A percentile compares a stretch with the other conserved stretches of the same genome.
Conservation (phyloP, 2,329 filamentous ascomycete genomes). For the Colletotrichum tofieldiae region DNA sequence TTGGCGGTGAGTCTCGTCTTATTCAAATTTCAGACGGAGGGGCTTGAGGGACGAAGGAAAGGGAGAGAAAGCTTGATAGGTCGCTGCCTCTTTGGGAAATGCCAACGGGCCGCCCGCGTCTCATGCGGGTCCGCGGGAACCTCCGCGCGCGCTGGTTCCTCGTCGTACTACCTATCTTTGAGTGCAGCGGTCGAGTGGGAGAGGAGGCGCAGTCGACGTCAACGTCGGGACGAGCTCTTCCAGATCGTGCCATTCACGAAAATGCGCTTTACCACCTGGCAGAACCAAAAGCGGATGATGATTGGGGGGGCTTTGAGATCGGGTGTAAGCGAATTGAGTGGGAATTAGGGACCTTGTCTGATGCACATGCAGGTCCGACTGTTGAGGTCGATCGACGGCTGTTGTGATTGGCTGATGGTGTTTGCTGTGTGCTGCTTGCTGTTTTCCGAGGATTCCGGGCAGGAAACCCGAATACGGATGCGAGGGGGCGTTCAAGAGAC, state of each 20-base stretch:
- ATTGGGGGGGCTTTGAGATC: background rate
- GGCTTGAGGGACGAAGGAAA: background rate
- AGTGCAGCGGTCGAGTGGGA: background rate
- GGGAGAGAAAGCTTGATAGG: slow-evolving; percentile 14
- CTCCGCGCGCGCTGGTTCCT: background rate
- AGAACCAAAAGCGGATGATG: background rate
- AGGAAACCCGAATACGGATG: slow-evolving; percentile 8
- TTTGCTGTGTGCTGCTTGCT: background rate
- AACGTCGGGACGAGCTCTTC: background rate
- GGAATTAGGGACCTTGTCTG: background rate
- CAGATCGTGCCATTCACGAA: background rate
- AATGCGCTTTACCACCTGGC: background rate
- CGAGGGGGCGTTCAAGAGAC: background rate
- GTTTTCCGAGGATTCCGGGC: background rate
- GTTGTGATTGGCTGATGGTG: background rate
- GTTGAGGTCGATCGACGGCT: background rate
- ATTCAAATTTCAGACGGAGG: slow-evolving; percentile 27
- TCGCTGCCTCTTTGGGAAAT: slow-evolving; percentile 37
- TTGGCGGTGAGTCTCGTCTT: slow-evolving; percentile 37
- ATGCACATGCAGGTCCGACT: slow-evolving; percentile 1
- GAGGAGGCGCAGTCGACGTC: background rate
- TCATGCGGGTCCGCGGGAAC: slow-evolving; percentile 14
- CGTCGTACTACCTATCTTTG: background rate
- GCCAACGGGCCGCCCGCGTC: slow-evolving; percentile 2
- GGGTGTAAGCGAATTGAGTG: background rate